Conservation (phyloP, 495 filamentous ascomycete species). For the Parathielavia hyrcaniae region DNA sequence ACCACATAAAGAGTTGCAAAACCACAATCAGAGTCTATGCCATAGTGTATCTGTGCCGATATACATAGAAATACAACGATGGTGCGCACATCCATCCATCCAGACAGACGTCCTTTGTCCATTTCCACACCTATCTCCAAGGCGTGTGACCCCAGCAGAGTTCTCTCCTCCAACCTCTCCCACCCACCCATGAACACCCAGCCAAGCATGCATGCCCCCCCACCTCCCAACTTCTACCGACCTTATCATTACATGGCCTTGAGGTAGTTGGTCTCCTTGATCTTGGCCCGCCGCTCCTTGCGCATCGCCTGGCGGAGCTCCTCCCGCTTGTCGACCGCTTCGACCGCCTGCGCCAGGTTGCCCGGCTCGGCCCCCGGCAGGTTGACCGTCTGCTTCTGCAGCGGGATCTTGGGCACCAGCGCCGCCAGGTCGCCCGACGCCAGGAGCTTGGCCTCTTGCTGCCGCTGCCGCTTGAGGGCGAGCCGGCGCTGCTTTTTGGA, state of each 20-base stretch:
- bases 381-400: constrained; percentile 80
- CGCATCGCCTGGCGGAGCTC: constrained; percentile 65
- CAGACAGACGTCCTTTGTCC: neutral
- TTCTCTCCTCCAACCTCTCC: neutral
- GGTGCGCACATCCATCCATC: constrained; percentile 9
- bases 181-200: neutral
- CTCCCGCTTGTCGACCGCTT: constrained; percentile 53
- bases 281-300: constrained; percentile 64
- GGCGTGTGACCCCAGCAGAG: neutral
- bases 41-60: constrained; percentile 6
- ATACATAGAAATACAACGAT: constrained; percentile 20
- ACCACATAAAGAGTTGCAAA: neutral
- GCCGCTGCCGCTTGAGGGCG: constrained; percentile 60
- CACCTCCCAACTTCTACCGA: too few species aligned
- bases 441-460: constrained; percentile 56
- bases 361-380: constrained; percentile 60
- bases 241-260: constrained; percentile 56
- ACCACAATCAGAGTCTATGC: neutral
- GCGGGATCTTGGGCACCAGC: constrained; percentile 65
- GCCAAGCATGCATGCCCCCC: neutral
- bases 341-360: constrained; percentile 48
- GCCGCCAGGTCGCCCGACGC: constrained; percentile 58
- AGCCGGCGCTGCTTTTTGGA: constrained; percentile 67
- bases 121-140: neutral
- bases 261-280: constrained; percentile 93